phyloP scores from a whole-genome alignment of 129 eudicot species.

The Logfia minima region DNA sequence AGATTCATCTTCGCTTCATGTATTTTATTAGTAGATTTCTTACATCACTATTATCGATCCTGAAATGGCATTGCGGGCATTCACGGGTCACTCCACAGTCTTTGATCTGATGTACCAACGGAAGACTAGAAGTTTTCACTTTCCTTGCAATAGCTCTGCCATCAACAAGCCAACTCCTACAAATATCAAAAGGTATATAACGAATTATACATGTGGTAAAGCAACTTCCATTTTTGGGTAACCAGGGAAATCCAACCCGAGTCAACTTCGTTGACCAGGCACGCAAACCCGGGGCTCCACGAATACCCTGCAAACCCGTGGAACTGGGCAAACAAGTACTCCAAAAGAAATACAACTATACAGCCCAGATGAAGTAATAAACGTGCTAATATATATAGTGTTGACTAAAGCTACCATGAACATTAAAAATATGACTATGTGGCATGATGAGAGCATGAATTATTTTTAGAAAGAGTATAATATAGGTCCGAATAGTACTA shows the following conservation, averaged over 20 bases:
- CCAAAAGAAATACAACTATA: not conserved
- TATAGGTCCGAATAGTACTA: not conserved
- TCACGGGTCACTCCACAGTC: conserved; percentile 73
- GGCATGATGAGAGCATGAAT: not conserved
- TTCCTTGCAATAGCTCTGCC: conserved; percentile 63
- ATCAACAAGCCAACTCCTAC: conserved; percentile 80
- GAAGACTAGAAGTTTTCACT: conserved; percentile 61
- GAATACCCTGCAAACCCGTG: not conserved
- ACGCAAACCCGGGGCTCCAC: not conserved
- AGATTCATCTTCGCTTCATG: conserved; percentile 4
- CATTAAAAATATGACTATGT: not conserved
- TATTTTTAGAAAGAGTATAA: not conserved
- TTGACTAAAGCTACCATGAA: not conserved
- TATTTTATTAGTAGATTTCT: conserved; percentile 34
- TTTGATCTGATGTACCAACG: conserved; percentile 51
- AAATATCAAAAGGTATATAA: conserved; percentile 6
- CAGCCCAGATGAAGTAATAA: not conserved
- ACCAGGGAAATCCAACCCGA: not conserved
- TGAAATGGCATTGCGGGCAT: conserved; percentile 73
- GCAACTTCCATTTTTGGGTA: not conserved
- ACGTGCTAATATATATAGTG: not conserved
- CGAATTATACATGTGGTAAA: not conserved
- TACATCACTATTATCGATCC: conserved; percentile 78
- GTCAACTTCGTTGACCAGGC: not conserved
- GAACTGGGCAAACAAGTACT: not conserved